A percentile compares a stretch with the other conserved stretches of the same genome.
Evolutionary conservation across 192 early-diverging fungal genomes (phyloP).

Genomic region (Globomyces pollinis-pini): DNA sequence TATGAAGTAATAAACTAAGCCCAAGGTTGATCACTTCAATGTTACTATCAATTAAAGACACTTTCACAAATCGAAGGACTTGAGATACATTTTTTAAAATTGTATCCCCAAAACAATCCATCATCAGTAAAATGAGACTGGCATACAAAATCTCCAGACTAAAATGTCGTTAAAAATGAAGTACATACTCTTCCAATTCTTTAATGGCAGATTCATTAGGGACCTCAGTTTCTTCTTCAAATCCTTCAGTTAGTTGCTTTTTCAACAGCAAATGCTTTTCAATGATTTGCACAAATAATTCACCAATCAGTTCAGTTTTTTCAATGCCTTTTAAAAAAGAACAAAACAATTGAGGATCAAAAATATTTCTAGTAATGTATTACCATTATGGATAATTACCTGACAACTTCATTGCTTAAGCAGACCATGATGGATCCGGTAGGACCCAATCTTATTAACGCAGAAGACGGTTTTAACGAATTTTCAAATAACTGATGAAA

Average conservation of each 20-base stretch:
- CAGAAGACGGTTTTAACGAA: no score
- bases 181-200: no score
- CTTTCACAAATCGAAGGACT: constrained; percentile 4
- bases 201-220: no score
- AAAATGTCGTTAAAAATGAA: not conserved
- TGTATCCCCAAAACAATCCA: constrained; percentile 7
- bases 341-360: not conserved
- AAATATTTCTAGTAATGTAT: no score
- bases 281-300: not conserved
- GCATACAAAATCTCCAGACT: not conserved
- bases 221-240: not conserved
- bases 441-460: no score
- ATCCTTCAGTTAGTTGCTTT: not conserved
- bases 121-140: not conserved
- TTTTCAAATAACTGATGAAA: no score
- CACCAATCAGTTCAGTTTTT: not conserved
- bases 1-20: not conserved
- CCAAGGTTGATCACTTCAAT: not conserved
- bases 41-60: not conserved
- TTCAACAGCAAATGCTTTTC: not conserved
- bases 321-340: not conserved
- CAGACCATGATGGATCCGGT: no score
- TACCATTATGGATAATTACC: no score
- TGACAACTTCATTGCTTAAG: no score
- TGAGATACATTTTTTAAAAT: constrained; percentile 5